These are phyloP conservation scores for Chimonanthus salicifolius DNA, from an alignment of 164 flowering plant species.

Conservation along the genomic window DNA sequence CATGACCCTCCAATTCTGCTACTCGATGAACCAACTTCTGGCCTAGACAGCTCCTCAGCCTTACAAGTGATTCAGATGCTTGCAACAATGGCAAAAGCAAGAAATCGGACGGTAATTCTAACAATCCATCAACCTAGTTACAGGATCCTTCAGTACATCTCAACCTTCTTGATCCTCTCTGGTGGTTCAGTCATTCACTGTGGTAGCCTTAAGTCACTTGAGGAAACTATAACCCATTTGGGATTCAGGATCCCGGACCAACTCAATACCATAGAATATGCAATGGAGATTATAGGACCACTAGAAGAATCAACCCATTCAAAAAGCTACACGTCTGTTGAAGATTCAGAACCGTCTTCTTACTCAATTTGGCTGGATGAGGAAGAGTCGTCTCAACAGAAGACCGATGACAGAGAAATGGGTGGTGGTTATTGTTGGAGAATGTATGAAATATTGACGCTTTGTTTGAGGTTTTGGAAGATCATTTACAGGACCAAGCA, in stretches of 20 bases:
- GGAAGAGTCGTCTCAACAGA: conserved; percentile 12
- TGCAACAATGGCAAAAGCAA: conserved; percentile 55
- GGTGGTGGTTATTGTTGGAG: conserved; percentile 9
- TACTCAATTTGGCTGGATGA: conserved; percentile 20
- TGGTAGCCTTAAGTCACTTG: conserved; percentile 65
- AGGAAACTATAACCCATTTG: conserved; percentile 40
- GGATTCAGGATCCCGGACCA: conserved; percentile 66
- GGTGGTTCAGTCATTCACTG: conserved; percentile 58
- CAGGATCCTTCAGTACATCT: conserved; percentile 57
- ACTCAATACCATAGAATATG: conserved; percentile 66
- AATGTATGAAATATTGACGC: conserved; percentile 43
- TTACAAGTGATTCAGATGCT: conserved; percentile 76
- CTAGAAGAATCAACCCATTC: conserved; percentile 34
- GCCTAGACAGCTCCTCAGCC: conserved; percentile 82
- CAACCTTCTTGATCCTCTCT: conserved; percentile 63
- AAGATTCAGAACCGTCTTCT: conserved; percentile 14
- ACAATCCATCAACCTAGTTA: conserved; percentile 95
- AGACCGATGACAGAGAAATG: neutral
- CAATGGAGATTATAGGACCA: conserved; percentile 64
- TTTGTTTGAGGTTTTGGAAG: conserved; percentile 76
- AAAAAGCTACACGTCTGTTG: neutral
- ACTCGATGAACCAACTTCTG: conserved; percentile 94
- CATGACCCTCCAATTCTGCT: conserved; percentile 74
- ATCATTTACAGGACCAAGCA: conserved; percentile 85
- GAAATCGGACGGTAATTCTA: conserved; percentile 50